Evolutionary conservation across 192 early-diverging fungal genomes (phyloP).

Genomic region (Diversispora epigaea): DNA sequence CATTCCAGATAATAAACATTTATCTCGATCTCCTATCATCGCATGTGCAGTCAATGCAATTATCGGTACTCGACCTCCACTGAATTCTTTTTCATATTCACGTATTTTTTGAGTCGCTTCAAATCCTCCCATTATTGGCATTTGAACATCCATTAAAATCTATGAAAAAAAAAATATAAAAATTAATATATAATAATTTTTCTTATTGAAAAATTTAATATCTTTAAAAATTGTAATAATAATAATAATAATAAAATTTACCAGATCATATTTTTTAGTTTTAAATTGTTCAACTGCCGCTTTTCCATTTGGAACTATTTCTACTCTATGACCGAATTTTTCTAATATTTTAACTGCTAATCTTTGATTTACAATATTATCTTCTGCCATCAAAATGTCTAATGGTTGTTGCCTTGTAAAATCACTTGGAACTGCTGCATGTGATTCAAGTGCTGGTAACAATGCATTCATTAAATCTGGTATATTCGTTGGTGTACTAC

Average conservation of each 20-base stretch:
- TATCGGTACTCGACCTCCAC: slow-evolving; percentile 64
- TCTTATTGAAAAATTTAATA: slow-evolving; percentile 13
- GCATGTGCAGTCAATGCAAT: slow-evolving; percentile 86
- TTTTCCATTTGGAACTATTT: slow-evolving; percentile 77
- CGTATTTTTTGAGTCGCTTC: slow-evolving; percentile 82
- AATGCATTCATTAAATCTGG: slow-evolving; percentile 69
- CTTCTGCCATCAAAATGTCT: slow-evolving; percentile 80
- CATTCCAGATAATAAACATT: slow-evolving; percentile 82
- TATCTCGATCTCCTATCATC: slow-evolving; percentile 88
- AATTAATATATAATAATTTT: slow-evolving; percentile 35
- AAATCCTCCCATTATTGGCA: slow-evolving; percentile 90
- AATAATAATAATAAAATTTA: slow-evolving; percentile 18
- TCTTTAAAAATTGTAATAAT: slow-evolving; percentile 23
- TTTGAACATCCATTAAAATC: slow-evolving; percentile 88
- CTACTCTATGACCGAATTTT: slow-evolving; percentile 74
- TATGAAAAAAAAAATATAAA: slow-evolving; percentile 31
- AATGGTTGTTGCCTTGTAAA: slow-evolving; percentile 62
- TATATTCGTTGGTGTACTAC: slow-evolving; percentile 62
- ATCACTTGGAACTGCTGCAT: slow-evolving; percentile 60
- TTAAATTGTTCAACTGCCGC: slow-evolving; percentile 74
- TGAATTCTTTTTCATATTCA: slow-evolving; percentile 53
- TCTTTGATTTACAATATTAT: slow-evolving; percentile 86
- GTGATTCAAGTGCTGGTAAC: slow-evolving; percentile 69
- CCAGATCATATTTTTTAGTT: slow-evolving; percentile 54
- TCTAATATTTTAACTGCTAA: slow-evolving; percentile 72